A percentile compares a stretch with the other conserved stretches of the same genome.
Conservation (phyloP, 768 basidiomycete species). For the Strobilomyces dryophilus region DNA sequence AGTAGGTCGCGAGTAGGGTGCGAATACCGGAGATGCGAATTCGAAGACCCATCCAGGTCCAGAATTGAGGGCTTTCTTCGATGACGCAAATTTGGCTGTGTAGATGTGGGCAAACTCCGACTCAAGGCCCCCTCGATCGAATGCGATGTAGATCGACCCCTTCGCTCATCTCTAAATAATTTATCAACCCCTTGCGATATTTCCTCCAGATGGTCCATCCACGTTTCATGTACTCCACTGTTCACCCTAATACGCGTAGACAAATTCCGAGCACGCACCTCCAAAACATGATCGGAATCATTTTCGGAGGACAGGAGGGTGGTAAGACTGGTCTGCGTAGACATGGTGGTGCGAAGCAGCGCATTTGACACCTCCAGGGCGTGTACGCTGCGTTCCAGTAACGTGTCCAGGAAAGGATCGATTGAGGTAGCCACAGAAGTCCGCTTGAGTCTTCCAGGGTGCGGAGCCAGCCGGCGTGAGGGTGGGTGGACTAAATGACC, state of each 20-base stretch:
- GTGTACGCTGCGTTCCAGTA: slow-evolving; percentile 78
- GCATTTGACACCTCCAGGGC: slow-evolving; percentile 84
- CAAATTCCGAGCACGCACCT: slow-evolving; percentile 48
- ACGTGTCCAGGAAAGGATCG: slow-evolving; percentile 68
- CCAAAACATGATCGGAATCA: slow-evolving; percentile 42
- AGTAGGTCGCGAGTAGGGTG: slow-evolving; percentile 50
- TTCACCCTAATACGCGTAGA: slow-evolving; percentile 48
- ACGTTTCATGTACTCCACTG: slow-evolving; percentile 44
- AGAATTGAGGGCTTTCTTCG: slow-evolving; percentile 46
- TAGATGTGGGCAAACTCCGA: slow-evolving; percentile 42
- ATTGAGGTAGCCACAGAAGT: slow-evolving; percentile 22
- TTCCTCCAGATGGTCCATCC: slow-evolving; percentile 67
- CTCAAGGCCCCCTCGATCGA: slow-evolving; percentile 32
- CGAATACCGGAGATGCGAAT: slow-evolving; percentile 46
- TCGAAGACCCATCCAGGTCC: slow-evolving; percentile 30
- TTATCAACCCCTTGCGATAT: slow-evolving; percentile 61
- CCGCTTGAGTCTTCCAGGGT: slow-evolving; percentile 27
- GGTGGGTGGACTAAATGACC: slow-evolving; percentile 30
- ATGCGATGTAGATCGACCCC: slow-evolving; percentile 1
- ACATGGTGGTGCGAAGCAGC: slow-evolving; percentile 70
- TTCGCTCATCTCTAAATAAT: slow-evolving; percentile 39
- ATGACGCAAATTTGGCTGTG: slow-evolving; percentile 29
- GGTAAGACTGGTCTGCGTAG: slow-evolving; percentile 57
- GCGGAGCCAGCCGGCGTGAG: slow-evolving; percentile 28
- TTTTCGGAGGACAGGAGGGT: slow-evolving; percentile 46